phyloP scores from a whole-genome alignment of 129 eudicot genomes.

The Cynara cardunculus region DNA sequence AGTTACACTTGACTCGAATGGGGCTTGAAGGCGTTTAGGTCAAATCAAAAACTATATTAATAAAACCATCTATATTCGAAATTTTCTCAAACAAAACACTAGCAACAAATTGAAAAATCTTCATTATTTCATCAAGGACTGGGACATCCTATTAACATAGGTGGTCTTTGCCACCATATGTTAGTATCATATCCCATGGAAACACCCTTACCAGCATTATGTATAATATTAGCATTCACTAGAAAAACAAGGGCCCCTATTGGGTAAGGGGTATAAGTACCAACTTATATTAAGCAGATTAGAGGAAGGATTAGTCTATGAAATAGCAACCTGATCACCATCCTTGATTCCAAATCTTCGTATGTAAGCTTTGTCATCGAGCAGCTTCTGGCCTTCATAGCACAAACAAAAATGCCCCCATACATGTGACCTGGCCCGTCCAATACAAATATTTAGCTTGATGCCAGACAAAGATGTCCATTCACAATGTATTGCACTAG shows the following conservation, averaged over 20 bases:
- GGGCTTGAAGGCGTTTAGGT: background rate
- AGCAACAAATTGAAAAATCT: background rate
- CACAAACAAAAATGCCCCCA: conserved; percentile 65
- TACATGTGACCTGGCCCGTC: conserved; percentile 44
- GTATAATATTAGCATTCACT: background rate
- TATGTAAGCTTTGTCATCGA: conserved; percentile 40
- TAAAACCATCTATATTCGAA: background rate
- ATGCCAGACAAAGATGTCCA: conserved; percentile 1
- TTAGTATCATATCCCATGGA: background rate
- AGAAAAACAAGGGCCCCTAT: background rate
- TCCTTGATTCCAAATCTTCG: conserved; percentile 50
- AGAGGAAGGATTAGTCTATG: background rate
- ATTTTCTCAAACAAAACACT: background rate
- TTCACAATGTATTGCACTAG: background rate
- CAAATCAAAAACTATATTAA: background rate
- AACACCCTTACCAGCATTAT: background rate
- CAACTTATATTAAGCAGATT: background rate
- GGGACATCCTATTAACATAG: background rate
- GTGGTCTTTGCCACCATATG: background rate
- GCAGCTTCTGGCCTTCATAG: conserved; percentile 48
- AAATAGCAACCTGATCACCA: conserved; percentile 54
- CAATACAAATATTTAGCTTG: background rate
- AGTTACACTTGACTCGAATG: background rate
- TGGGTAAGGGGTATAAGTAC: background rate
- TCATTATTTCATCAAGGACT: background rate